Base-by-base conservation (phyloP, 352 stramenopile genomes). In the Phytophthora multivora region DNA sequence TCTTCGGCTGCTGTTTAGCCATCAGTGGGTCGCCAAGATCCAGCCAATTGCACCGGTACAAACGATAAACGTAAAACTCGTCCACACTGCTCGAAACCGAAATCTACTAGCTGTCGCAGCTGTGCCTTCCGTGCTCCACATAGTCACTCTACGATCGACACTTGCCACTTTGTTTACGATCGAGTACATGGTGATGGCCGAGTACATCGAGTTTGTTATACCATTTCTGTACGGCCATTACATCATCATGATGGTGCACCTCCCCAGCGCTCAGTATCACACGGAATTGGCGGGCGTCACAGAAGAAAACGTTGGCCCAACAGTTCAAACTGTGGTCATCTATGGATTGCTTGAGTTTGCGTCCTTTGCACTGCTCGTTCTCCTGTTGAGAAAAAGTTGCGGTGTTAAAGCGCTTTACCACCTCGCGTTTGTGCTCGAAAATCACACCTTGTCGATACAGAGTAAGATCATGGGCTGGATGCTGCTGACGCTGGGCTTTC, bases 141-240 rank as follows among this genome's bases (percentile, higher is more conserved):
- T 68, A 5, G 26, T 53, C 10, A 57, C 7, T 41, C 57, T 71
- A 18, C 49, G 57, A 9, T 56, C 54, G 1, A 38, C 56, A 5
- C 57, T 75, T 2, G 26, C 50, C 12, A 45, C 53, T 4, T 10
- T 76, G 5, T 80, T 76, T 47, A 72, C 70, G 2, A 68, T 66
- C 30, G 75, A 83, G 53, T 83, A 68, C 41, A 65, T 75, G 12
- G 50, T 69, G 5, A 28, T 83, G 2, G 33, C 68, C 4, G 75
- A 78, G 53, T 83, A 83, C 51, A 47, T 70, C 9, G 71, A 83
- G 31, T 69, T 61, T 15, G 42, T 80, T 39, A 68, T 83, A 16
- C 75, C 68, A 0, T n/a, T 78, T 3, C 43, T 79, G 26, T 80
- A 80, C 39, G 60, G 33, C 13, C 59, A 19, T 3, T 80, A 60